These are phyloP conservation scores for Trichoderma afroharzianum DNA, from an alignment of 2,329 filamentous ascomycete species.

Conservation along the genomic window DNA sequence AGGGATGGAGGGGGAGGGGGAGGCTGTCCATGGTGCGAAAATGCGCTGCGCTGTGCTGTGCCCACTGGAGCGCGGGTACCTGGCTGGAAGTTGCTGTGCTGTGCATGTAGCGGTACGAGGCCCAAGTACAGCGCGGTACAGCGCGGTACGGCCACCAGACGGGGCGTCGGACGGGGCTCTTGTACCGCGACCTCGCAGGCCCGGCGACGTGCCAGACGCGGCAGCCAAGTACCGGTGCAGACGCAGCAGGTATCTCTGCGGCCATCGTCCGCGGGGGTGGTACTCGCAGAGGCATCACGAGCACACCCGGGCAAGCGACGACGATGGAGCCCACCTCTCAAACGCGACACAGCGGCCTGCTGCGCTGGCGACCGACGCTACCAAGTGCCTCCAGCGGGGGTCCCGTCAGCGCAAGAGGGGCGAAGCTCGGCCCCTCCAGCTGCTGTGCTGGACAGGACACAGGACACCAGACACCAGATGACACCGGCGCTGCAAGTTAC, in stretches of 20 bases:
- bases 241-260: neutral
- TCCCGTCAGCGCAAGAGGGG: slow-evolving; percentile 21
- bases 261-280: neutral
- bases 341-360: slow-evolving; percentile 7
- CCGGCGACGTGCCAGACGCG: neutral
- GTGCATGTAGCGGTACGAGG: neutral
- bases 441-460: neutral
- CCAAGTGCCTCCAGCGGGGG: slow-evolving; percentile 26
- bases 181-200: slow-evolving; percentile 14
- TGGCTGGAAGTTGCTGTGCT: neutral
- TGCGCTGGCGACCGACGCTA: slow-evolving; percentile 22
- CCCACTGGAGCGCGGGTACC: no score
- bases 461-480: neutral
- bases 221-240: neutral
- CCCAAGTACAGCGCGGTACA: neutral
- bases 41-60: neutral
- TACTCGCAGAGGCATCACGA: neutral
- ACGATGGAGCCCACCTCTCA: slow-evolving; percentile 9
- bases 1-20: slow-evolving; percentile 5
- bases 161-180: neutral
- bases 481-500: neutral
- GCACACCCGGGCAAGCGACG: neutral
- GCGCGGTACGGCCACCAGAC: neutral
- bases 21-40: neutral
- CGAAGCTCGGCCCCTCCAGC: slow-evolving; percentile 17